Conservation (phyloP, 2,329 filamentous ascomycete species). For the Fusarium burgessii region DNA sequence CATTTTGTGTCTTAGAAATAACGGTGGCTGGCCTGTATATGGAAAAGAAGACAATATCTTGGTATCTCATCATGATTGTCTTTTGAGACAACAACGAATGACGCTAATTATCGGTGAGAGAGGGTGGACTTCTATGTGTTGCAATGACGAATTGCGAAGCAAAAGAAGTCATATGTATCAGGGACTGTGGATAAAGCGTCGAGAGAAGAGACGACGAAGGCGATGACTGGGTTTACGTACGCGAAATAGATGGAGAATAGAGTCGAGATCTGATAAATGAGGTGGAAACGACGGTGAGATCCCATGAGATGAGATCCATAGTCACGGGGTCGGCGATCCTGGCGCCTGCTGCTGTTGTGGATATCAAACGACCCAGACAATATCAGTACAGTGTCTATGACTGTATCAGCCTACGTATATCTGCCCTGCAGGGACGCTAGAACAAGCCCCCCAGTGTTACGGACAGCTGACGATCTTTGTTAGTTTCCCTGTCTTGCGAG, state of each 20-base stretch:
- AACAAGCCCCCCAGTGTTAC: slow-evolving; percentile 5
- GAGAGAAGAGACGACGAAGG: slow-evolving; percentile 25
- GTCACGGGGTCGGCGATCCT: slow-evolving; percentile 24
- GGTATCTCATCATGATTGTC: neutral
- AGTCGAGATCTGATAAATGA: slow-evolving; percentile 7
- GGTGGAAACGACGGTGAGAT: slow-evolving; percentile 31
- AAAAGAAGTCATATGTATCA: neutral
- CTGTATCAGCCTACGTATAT: neutral
- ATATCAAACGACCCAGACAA: slow-evolving; percentile 3
- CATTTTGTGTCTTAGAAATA: neutral
- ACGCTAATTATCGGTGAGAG: neutral
- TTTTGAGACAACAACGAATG: neutral
- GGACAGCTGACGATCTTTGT: slow-evolving; percentile 12
- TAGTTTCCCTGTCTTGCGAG: neutral
- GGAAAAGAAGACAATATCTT: neutral
- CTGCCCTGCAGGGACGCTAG: slow-evolving; percentile 11
- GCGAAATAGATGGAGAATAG: neutral
- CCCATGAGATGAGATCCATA: neutral
- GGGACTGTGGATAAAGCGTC: neutral
- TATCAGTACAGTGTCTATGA: neutral
- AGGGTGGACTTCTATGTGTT: neutral
- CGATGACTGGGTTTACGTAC: neutral
- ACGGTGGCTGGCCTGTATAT: neutral
- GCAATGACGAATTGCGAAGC: neutral
- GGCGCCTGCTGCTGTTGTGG: slow-evolving; percentile 16